A percentile compares a stretch with the other conserved stretches of the same genome.
phyloP scores from a whole-genome alignment of 305 asterid genomes.

The Lippia alba region DNA sequence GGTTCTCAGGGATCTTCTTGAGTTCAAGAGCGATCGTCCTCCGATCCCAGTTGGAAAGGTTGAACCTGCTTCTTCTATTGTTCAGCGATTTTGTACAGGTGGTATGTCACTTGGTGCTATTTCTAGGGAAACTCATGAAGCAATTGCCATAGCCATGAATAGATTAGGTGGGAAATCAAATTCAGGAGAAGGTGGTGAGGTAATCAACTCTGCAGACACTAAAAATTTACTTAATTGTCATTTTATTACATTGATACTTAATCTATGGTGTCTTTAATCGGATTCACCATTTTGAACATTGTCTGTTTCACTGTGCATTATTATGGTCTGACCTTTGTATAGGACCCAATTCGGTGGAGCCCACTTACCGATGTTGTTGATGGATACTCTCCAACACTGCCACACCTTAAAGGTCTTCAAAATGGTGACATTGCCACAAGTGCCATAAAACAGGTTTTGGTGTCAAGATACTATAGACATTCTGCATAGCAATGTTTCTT shows the following conservation, averaged over 20 bases:
- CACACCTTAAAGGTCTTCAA: slow-evolving; percentile 99
- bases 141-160: slow-evolving; percentile 99
- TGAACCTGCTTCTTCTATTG: slow-evolving; percentile 91
- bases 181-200: slow-evolving; percentile 99
- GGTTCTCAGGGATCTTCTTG: slow-evolving; percentile 98
- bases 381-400: slow-evolving; percentile 97
- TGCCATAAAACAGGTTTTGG: slow-evolving; percentile 99
- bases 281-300: slow-evolving; percentile 13
- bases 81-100: slow-evolving; percentile 96
- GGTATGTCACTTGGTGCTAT: slow-evolving; percentile 99
- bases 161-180: slow-evolving; percentile 96
- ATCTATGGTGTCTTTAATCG: not conserved
- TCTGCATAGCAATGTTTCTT: not conserved
- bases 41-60: slow-evolving; percentile 98
- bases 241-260: slow-evolving; percentile 13
- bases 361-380: slow-evolving; percentile 97
- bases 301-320: slow-evolving; percentile 21
- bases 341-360: slow-evolving; percentile 99
- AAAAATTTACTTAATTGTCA: slow-evolving; percentile 13
- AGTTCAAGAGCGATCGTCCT: slow-evolving; percentile 79
- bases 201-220: slow-evolving; percentile 39
- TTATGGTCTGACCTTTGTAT: slow-evolving; percentile 36
- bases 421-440: slow-evolving; percentile 99
- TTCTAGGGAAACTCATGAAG: slow-evolving; percentile 99
- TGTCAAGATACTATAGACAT: slow-evolving; percentile 55